Evolutionary conservation across 2,329 filamentous ascomycete species (phyloP).

Genomic region (Celoporthe dispersa): DNA sequence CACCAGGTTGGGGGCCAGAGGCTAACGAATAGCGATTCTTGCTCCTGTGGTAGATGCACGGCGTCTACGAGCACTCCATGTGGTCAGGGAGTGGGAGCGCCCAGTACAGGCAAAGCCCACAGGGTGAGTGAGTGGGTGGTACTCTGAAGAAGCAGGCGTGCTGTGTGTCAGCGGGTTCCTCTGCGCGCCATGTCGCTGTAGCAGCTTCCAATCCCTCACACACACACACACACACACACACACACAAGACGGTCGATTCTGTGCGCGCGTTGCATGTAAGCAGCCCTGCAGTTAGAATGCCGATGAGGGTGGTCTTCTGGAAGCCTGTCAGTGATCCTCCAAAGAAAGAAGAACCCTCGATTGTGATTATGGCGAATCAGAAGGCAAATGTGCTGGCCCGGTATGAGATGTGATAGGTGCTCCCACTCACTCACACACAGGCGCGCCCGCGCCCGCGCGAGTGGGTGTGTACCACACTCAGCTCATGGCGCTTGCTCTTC

Average conservation of each 20-base stretch:
- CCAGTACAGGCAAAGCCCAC: background rate
- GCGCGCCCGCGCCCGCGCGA: too few relatives aligned
- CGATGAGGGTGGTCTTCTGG: background rate
- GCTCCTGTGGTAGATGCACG: background rate
- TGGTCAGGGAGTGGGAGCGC: background rate
- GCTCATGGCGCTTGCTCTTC: conserved; percentile 2
- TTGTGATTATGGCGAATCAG: background rate
- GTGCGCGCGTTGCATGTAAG: background rate
- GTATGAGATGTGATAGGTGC: background rate
- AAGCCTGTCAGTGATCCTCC: background rate
- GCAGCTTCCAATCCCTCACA: background rate
- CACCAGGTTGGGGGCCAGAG: conserved; percentile 21
- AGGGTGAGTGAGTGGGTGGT: background rate
- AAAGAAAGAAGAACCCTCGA: background rate
- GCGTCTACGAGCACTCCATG: background rate
- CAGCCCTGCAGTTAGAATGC: background rate
- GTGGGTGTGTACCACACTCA: background rate
- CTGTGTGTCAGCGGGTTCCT: background rate
- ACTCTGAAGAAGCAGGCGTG: background rate
- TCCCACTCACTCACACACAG: background rate
- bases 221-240: too few relatives aligned
- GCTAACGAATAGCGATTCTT: background rate
- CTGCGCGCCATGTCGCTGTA: background rate
- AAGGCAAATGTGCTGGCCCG: background rate
- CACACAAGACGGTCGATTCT: too few relatives aligned